These are phyloP conservation scores for Sanghuangporus baumii DNA, from an alignment of 1,284 basidiomycete species.

Conservation along the genomic window DNA sequence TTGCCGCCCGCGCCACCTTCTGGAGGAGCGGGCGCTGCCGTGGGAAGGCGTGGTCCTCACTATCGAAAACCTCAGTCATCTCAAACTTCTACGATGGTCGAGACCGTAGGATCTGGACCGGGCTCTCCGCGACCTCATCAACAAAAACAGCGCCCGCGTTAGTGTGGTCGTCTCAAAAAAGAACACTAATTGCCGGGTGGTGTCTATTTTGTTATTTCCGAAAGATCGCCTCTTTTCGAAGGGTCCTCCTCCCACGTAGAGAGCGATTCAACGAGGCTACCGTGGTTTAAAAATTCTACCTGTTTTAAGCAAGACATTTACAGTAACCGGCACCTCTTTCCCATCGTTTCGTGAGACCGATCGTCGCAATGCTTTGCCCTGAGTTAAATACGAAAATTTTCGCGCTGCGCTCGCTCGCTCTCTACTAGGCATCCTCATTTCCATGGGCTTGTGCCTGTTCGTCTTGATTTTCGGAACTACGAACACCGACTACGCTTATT, in stretches of 20 bases:
- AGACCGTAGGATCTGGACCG: background rate
- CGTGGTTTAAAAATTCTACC: too few species aligned
- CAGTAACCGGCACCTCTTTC: too few species aligned
- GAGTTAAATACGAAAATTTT: too few species aligned
- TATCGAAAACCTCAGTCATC: background rate
- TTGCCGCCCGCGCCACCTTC: background rate
- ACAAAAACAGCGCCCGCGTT: background rate
- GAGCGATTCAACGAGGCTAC: too few species aligned
- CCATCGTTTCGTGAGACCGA: too few species aligned
- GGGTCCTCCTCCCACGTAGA: too few species aligned
- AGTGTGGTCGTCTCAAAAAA: background rate
- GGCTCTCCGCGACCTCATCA: background rate
- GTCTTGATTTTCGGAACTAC: background rate
- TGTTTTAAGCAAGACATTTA: too few species aligned
- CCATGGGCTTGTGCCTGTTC: too few species aligned
- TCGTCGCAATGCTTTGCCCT: too few species aligned
- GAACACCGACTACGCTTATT: background rate
- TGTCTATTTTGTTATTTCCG: background rate
- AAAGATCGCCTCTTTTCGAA: background rate
- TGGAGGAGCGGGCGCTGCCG: background rate
- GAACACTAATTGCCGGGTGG: background rate
- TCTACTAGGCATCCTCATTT: too few species aligned
- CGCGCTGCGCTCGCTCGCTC: too few species aligned
- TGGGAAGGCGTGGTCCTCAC: background rate
- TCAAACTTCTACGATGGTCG: background rate